These are phyloP conservation scores for Hypoxylon rubiginosum DNA, from an alignment of 2,329 filamentous ascomycete genomes.

Conservation along the genomic window DNA sequence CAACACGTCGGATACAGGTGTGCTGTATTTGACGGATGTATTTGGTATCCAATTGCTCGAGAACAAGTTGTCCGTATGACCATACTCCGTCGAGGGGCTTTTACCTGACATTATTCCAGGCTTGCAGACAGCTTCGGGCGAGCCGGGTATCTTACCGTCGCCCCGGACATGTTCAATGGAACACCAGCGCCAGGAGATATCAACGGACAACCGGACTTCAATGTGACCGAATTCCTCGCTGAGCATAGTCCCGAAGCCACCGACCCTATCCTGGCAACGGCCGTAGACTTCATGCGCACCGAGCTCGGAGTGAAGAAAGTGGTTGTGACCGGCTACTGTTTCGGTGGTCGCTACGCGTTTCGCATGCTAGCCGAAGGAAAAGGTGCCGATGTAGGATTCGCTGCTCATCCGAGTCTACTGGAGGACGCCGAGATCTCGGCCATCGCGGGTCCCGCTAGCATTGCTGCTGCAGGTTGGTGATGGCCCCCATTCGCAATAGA, in stretches of 20 bases:
- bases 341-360: conserved; percentile 70
- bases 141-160: conserved; percentile 53
- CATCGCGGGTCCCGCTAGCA: conserved; percentile 68
- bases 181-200: conserved; percentile 51
- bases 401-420: conserved; percentile 75
- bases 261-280: conserved; percentile 62
- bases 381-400: conserved; percentile 70
- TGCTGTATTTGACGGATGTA: conserved; percentile 53
- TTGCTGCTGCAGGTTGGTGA: conserved; percentile 71
- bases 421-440: conserved; percentile 69
- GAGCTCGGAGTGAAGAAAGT: conserved; percentile 66
- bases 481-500: neutral
- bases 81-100: neutral
- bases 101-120: conserved; percentile 36
- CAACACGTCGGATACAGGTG: conserved; percentile 46
- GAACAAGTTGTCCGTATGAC: conserved; percentile 47
- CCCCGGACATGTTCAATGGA: conserved; percentile 54
- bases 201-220: conserved; percentile 46
- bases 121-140: conserved; percentile 55
- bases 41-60: conserved; percentile 52
- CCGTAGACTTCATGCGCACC: conserved; percentile 61
- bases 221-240: conserved; percentile 49
- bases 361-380: conserved; percentile 66
- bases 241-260: conserved; percentile 57
- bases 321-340: conserved; percentile 74